Evolutionary conservation across 176 grass and related monocot species (phyloP).

Genomic region (Phragmites australis): DNA sequence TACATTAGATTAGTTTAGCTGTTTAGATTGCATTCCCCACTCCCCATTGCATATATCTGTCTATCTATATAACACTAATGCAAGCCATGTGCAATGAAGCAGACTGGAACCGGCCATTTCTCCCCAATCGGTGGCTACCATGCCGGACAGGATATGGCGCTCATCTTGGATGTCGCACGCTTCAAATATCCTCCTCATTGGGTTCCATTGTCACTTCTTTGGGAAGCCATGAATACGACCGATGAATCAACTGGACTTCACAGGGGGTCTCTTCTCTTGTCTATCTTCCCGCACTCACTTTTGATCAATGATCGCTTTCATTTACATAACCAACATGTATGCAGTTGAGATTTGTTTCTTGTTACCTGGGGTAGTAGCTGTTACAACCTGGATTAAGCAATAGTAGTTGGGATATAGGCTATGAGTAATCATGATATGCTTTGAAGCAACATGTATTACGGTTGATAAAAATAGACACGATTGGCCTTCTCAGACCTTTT

Average conservation of each 20-base stretch:
- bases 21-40: neutral
- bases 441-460: neutral
- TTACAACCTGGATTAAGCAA: neutral
- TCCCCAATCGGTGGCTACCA: conserved; percentile 93
- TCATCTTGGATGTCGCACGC: conserved; percentile 89
- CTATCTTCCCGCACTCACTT: neutral
- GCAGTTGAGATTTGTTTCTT: neutral
- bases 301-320: neutral
- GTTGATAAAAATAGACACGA: neutral
- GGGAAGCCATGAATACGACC: conserved; percentile 88
- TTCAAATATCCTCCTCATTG: conserved; percentile 97
- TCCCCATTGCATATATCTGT: neutral
- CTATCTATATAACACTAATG: neutral
- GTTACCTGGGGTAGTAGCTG: neutral
- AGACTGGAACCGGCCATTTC: conserved; percentile 96
- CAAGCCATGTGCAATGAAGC: neutral
- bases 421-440: neutral
- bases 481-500: neutral
- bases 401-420: neutral
- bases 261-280: conserved; percentile 58
- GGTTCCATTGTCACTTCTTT: conserved; percentile 81
- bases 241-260: conserved; percentile 72
- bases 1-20: neutral
- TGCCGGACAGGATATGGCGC: conserved; percentile 69
- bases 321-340: neutral